Conservation (phyloP, 169 alveolate genomes). For the Eimeria maxima region DNA sequence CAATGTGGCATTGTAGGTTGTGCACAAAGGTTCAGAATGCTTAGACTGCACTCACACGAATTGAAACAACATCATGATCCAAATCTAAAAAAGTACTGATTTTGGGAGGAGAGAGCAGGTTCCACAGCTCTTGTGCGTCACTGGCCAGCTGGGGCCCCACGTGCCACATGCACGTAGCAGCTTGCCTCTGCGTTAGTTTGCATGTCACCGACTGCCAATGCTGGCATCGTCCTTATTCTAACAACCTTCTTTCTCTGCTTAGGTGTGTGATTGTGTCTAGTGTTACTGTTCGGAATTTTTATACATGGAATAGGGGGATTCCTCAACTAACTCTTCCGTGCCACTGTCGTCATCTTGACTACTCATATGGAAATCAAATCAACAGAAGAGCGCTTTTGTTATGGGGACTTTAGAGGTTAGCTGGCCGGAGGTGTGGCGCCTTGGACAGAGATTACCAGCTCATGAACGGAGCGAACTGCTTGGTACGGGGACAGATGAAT, state of each 20-base stretch:
- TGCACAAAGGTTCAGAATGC: too few relatives aligned
- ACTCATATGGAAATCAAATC: not conserved
- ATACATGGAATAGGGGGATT: not conserved
- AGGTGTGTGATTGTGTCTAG: not conserved
- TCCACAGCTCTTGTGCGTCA: not conserved
- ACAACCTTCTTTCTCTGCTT: not conserved
- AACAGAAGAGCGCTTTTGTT: not conserved
- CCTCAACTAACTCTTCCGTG: not conserved
- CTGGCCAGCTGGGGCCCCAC: slow-evolving; percentile 14
- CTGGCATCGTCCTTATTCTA: not conserved
- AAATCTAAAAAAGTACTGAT: too few relatives aligned
- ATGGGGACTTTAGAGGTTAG: not conserved
- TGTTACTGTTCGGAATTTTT: not conserved
- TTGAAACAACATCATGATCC: too few relatives aligned
- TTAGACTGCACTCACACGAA: too few relatives aligned
- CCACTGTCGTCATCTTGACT: not conserved
- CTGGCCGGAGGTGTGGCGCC: slow-evolving; percentile 74
- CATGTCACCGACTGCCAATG: not conserved
- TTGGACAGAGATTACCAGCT: slow-evolving; percentile 18
- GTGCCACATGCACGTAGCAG: not conserved
- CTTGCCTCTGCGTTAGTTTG: not conserved
- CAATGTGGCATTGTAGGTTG: too few relatives aligned
- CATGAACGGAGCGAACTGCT: slow-evolving; percentile 35
- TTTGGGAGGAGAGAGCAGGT: not conserved
- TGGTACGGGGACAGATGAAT: slow-evolving; percentile 5